A percentile compares a stretch with the other conserved stretches of the same genome.
Evolutionary conservation across 1,139 yeast genomes (phyloP).

Genomic region (Wickerhamiella infanticola): DNA sequence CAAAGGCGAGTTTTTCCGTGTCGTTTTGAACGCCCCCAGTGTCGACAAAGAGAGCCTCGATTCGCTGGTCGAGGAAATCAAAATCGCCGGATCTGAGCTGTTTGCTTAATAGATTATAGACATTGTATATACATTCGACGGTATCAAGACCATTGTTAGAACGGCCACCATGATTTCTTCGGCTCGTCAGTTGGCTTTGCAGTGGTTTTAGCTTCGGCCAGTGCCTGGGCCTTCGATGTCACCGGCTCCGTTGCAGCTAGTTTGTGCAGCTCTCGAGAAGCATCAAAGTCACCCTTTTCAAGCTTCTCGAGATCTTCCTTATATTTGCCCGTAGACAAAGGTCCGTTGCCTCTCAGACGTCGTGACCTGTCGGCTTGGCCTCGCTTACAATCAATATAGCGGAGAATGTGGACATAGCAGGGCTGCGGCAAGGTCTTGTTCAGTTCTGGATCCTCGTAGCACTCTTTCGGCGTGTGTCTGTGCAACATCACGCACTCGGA

Average conservation of each 20-base stretch:
- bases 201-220: background rate
- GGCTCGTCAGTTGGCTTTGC: background rate
- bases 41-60: constrained; percentile 31
- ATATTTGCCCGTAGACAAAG: constrained; percentile 80
- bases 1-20: constrained; percentile 69
- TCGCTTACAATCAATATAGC: constrained; percentile 71
- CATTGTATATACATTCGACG: background rate
- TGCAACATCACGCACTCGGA: constrained; percentile 92
- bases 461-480: constrained; percentile 77
- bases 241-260: constrained; percentile 15
- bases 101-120: background rate
- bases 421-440: constrained; percentile 68
- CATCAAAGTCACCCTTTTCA: constrained; percentile 64
- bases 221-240: constrained; percentile 1
- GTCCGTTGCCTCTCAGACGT: constrained; percentile 87
- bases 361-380: constrained; percentile 31
- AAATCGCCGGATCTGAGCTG: constrained; percentile 16
- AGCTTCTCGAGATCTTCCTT: constrained; percentile 74
- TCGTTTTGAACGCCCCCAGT: constrained; percentile 66
- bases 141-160: background rate
- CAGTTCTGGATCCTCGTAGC: constrained; percentile 68
- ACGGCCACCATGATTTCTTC: constrained; percentile 1
- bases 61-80: constrained; percentile 25
- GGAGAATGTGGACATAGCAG: constrained; percentile 69
- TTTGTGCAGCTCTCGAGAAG: constrained; percentile 53